Evolutionary conservation across 345 rosid species (phyloP), one percentile per base, ranked within the genome.

Genomic region (Eucalyptus dawsonii): DNA sequence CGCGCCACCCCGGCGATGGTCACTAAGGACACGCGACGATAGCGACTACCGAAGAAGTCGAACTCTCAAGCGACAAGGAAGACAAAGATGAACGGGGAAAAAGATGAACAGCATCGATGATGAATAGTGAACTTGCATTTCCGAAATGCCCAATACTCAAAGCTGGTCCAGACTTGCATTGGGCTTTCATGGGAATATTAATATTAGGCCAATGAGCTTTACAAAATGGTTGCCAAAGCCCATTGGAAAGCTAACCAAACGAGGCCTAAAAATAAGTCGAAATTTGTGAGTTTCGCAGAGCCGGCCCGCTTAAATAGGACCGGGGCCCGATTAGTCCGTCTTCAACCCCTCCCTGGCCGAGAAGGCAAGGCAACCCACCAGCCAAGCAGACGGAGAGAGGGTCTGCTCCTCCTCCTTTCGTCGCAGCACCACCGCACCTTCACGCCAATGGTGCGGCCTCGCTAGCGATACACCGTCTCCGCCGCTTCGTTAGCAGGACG

Each of bases 41-140:
- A 2, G 51, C 0, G 3, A 0, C 16, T 14, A 1, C 6, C 1
- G 1, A 2, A 50, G 16, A 5, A 50, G 16, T 6, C 1, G 1
- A 50, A 50, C 51, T 50, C 16, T 50, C 6, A 50, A 14, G 16
- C 3, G 16, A 2, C 3, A 4, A 5, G 51, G 51, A 50, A 50
- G 51, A 50, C 6, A 1, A 50, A 50, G 50, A 50, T 6, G 0
- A 50, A 50, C 1, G 16, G 6, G 51, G 51, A 14, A 50, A 14
- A 50, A 50, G 16, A 50, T 50, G 16, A 50, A 50, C 16, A 50
- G 0, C 2, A 50, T 12, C 0, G 14, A 13, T 49, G 50, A 49
- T 49, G 50, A 49, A 49, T 5, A 49, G 15, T 13, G 15, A 49
- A 14, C 51, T 50, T 50, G 51, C 3, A 14, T 50, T 50, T 50